These are phyloP conservation scores for Phytophthora hibernalis DNA, from an alignment of 352 stramenopile genomes.

Conservation along the genomic window DNA sequence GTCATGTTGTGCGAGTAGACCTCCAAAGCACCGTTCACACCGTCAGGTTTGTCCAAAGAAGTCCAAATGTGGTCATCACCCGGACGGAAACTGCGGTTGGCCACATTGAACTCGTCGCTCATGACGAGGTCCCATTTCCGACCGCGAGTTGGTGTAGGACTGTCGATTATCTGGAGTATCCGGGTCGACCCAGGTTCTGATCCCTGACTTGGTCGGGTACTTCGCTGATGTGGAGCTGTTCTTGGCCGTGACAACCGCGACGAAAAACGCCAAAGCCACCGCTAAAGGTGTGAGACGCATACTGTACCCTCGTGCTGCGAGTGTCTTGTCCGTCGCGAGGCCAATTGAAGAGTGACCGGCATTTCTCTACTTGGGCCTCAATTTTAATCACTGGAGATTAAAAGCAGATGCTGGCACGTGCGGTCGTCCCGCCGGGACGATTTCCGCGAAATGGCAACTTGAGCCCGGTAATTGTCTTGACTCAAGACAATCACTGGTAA, in stretches of 20 bases:
- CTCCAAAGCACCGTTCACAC: constrained; percentile 90
- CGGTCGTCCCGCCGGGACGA: not conserved
- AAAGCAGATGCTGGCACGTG: not conserved
- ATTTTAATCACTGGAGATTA: constrained; percentile 3
- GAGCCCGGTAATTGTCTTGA: too few species aligned
- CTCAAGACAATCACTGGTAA: too few species aligned
- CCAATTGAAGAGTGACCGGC: not conserved
- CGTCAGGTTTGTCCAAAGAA: constrained; percentile 93
- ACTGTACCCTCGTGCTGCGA: not conserved
- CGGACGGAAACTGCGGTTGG: constrained; percentile 87
- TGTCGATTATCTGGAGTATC: constrained; percentile 48
- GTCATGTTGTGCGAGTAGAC: constrained; percentile 91
- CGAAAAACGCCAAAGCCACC: not conserved
- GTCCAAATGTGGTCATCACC: constrained; percentile 95
- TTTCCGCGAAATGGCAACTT: too few species aligned
- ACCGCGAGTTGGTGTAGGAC: constrained; percentile 53
- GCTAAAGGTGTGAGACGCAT: constrained; percentile 6
- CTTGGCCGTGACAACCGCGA: constrained; percentile 13
- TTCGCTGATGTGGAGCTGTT: constrained; percentile 24
- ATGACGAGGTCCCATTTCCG: constrained; percentile 77
- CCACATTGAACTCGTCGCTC: constrained; percentile 95
- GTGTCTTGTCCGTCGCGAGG: not conserved
- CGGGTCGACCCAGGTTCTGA: constrained; percentile 61
- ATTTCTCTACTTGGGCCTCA: not conserved
- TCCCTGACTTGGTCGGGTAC: constrained; percentile 45